Percentiles rank a stretch among this genome's conserved stretches.
phyloP scores from a whole-genome alignment of 805 yeast species.

The Wickerhamomyces xylosicus region DNA sequence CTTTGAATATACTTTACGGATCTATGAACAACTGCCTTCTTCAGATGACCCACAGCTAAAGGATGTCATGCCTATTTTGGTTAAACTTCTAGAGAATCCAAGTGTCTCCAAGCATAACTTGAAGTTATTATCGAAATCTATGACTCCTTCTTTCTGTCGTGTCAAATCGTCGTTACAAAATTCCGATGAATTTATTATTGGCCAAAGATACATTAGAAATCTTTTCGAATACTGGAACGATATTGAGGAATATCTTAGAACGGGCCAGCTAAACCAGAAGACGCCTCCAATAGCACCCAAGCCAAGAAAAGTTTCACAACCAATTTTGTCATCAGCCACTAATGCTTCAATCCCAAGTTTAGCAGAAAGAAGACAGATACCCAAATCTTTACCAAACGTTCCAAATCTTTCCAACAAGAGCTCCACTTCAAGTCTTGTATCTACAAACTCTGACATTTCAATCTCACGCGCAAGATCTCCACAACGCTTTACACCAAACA shows the following conservation, averaged over 20 bases:
- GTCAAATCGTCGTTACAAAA: slow-evolving; percentile 31
- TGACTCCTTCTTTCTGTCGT: slow-evolving; percentile 43
- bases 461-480: neutral
- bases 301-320: slow-evolving; percentile 9
- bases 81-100: slow-evolving; percentile 27
- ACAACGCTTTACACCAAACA: neutral
- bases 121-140: slow-evolving; percentile 14
- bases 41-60: slow-evolving; percentile 20
- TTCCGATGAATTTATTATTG: slow-evolving; percentile 38
- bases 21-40: slow-evolving; percentile 21
- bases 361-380: slow-evolving; percentile 6
- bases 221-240: slow-evolving; percentile 38
- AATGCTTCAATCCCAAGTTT: neutral
- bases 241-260: neutral
- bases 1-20: slow-evolving; percentile 28
- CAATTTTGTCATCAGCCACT: neutral
- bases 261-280: neutral
- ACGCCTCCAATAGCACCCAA: slow-evolving; percentile 9
- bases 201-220: slow-evolving; percentile 43
- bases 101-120: slow-evolving; percentile 31
- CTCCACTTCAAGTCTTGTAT: neutral
- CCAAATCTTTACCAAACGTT: slow-evolving; percentile 8
- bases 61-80: slow-evolving; percentile 36
- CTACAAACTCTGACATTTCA: neutral
- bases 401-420: slow-evolving; percentile 1